Percentiles rank a stretch among this genome's conserved stretches.
These are phyloP conservation scores for Euphorbia tirucalli DNA, from an alignment of 345 rosid genomes.

Conservation along the genomic window DNA sequence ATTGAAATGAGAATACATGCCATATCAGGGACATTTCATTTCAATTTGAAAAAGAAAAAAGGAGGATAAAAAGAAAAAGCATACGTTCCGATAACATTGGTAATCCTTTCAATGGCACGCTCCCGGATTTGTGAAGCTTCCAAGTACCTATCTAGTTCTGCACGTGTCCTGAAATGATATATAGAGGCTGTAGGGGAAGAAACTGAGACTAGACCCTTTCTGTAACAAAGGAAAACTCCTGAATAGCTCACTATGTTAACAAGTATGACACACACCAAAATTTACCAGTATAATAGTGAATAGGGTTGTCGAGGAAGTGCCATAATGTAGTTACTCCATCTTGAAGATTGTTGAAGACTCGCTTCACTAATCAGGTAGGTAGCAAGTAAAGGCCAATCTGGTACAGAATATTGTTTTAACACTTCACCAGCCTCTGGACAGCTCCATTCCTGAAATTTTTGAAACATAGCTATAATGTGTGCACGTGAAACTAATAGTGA, in stretches of 20 bases:
- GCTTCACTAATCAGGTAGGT: conserved; percentile 91
- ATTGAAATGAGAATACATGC: conserved; percentile 1
- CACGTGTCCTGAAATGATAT: conserved; percentile 78
- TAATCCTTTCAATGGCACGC: conserved; percentile 89
- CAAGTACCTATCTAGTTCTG: conserved; percentile 85
- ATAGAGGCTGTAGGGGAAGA: conserved; percentile 48
- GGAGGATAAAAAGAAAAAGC: conserved; percentile 18
- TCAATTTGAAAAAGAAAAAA: not conserved
- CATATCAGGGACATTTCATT: not conserved
- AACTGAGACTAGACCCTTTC: conserved; percentile 56
- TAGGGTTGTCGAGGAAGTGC: conserved; percentile 91
- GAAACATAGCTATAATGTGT: conserved; percentile 2
- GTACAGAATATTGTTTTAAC: conserved; percentile 69
- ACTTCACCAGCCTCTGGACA: conserved; percentile 67
- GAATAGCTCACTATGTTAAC: conserved; percentile 9
- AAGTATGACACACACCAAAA: conserved; percentile 10
- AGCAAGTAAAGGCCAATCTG: conserved; percentile 94
- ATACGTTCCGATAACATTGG: conserved; percentile 83
- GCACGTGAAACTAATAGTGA: not conserved
- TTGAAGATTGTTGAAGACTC: conserved; percentile 60
- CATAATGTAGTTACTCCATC: conserved; percentile 85
- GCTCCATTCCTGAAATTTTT: conserved; percentile 61
- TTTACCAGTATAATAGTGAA: conserved; percentile 85
- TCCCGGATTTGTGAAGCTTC: conserved; percentile 95
- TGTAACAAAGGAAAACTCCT: conserved; percentile 12